Percentiles rank a stretch among this genome's conserved stretches.
These are phyloP conservation scores for Lactifluus rugatus DNA, from an alignment of 768 basidiomycete genomes.

Conservation along the genomic window DNA sequence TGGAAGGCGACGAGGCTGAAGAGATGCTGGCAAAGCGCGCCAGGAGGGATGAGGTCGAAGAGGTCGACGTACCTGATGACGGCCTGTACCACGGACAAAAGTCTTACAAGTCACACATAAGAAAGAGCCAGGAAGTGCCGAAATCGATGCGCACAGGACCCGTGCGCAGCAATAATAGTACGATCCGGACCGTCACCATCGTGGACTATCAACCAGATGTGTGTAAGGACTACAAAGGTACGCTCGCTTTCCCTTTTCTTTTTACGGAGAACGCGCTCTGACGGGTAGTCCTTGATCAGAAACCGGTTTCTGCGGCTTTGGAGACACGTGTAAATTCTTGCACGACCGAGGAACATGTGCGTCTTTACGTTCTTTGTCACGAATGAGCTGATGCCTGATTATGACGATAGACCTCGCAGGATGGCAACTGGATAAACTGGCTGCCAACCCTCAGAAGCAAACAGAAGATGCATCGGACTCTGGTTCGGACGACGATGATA, in stretches of 20 bases:
- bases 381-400: constrained; percentile 8
- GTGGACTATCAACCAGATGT: constrained; percentile 98
- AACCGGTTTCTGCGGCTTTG: constrained; percentile 98
- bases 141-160: constrained; percentile 83
- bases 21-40: constrained; percentile 63
- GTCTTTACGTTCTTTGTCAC: constrained; percentile 27
- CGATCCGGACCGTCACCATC: constrained; percentile 89
- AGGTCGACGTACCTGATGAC: constrained; percentile 61
- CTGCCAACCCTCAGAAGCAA: constrained; percentile 61
- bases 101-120: constrained; percentile 71
- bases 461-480: constrained; percentile 49
- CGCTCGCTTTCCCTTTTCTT: constrained; percentile 24
- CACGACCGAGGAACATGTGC: constrained; percentile 93
- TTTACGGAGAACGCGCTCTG: background rate
- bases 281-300: constrained; percentile 41
- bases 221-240: constrained; percentile 99
- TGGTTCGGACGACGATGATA: constrained; percentile 72
- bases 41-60: constrained; percentile 46
- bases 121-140: constrained; percentile 74
- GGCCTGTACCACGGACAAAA: constrained; percentile 81
- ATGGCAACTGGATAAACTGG: constrained; percentile 95
- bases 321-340: constrained; percentile 97
- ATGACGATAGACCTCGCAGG: constrained; percentile 71
- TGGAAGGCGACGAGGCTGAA: constrained; percentile 76
- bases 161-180: constrained; percentile 59